Base-by-base conservation (phyloP, 768 basidiomycete species). In the Filobasidium floriforme region DNA sequence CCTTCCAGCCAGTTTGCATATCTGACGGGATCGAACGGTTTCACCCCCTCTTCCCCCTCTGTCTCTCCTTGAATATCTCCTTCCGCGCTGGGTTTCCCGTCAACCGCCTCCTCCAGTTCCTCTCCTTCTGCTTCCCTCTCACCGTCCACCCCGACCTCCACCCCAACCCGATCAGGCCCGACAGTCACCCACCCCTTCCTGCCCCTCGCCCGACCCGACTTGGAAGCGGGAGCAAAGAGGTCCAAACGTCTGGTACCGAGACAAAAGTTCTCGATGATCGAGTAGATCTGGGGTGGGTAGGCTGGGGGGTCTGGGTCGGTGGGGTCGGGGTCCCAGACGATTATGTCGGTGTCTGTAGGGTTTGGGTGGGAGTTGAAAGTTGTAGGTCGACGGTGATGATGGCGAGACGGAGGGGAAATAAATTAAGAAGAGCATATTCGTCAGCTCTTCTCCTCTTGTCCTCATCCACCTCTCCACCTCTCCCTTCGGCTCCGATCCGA, bases 241-340 rank as follows among this genome's bases (percentile, higher is more conserved):
- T 98, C 92, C 15, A 99, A 85, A 1, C 96, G 85, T 18, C 94
- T 87, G 0, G 88, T 84, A 5, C 93, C 96, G 60, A 96, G 87
- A 75, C 93, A 98, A 77, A 99, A 98, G 77, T 94, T 97, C 79
- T 99, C 96, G 75, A 98, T 89, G 49, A 99, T 84, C 5, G 88
- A 87, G 80, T 97, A 93, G 82, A 92, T 89, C 77, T 98, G 94
- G 19, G 93, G 92, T 0, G 96, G 96, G 79, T 70, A 70, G 91
- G 91, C 52, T 86, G 85, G 1, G 85, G 87, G 1, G 90, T 62
- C 43, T n/a, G 59, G n/a, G 40, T 65, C 65, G 65, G 63, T 28
- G 18, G 32, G 0, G 14, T 61, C 60, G 19, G 90, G 89, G 82
- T 92, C 90, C 92, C 93, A 96, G 22, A 97, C 87, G 65, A 94